A percentile compares a stretch with the other conserved stretches of the same genome.
phyloP scores from a whole-genome alignment of 2,329 filamentous ascomycete species.

The Venturia effusa region DNA sequence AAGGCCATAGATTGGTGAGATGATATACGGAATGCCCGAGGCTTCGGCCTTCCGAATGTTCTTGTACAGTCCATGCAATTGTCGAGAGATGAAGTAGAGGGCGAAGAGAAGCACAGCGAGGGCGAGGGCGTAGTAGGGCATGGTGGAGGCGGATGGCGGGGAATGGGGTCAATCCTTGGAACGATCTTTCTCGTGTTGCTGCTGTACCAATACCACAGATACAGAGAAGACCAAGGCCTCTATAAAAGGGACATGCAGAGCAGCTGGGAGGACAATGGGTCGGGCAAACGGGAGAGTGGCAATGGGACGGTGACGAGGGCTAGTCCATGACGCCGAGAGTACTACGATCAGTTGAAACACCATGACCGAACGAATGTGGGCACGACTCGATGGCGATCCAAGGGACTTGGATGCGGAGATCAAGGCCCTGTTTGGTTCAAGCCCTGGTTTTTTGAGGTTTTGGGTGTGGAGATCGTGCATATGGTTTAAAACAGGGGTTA shows the following conservation, averaged over 20 bases:
- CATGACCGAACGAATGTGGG: not conserved
- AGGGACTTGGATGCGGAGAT: no score
- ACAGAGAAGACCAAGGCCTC: not conserved
- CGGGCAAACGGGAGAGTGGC: no score
- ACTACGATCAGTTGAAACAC: not conserved
- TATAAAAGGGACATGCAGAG: not conserved
- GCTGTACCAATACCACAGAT: no score
- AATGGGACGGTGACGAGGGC: not conserved
- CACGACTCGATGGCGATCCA: no score
- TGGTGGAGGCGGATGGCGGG: not conserved
- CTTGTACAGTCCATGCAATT: not conserved
- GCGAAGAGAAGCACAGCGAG: not conserved
- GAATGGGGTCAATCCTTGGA: not conserved
- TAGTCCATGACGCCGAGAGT: not conserved
- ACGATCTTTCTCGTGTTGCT: no score
- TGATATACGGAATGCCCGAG: conserved; percentile 11
- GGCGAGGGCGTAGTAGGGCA: conserved; percentile 4
- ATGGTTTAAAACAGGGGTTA: no score
- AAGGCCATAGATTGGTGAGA: conserved; percentile 9
- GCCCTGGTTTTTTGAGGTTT: no score
- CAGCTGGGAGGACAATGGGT: no score
- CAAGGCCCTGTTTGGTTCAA: no score
- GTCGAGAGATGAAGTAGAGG: not conserved
- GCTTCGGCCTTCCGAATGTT: conserved; percentile 7
- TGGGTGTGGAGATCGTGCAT: no score